Evolutionary conservation across 2,329 filamentous ascomycete species (phyloP).

Genomic region (Claviceps lovelessii): DNA sequence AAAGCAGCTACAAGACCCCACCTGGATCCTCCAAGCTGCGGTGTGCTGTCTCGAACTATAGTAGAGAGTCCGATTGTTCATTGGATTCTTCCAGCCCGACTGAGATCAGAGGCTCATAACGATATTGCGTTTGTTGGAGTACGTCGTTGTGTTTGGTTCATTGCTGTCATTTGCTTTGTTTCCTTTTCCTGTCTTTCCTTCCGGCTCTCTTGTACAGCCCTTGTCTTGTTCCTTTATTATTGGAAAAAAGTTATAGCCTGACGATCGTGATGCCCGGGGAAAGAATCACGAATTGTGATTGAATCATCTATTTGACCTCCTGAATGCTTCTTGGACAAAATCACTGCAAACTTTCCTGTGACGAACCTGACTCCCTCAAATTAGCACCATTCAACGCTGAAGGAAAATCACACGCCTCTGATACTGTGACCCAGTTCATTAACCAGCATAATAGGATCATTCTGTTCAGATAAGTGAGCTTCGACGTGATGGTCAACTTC

Average conservation of each 20-base stretch:
- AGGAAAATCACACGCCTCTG: background rate
- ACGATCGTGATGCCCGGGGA: background rate
- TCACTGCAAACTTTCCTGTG: background rate
- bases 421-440: background rate
- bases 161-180: background rate
- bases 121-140: conserved; percentile 80
- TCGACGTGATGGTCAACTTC: conserved; percentile 51
- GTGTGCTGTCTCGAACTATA: conserved; percentile 65
- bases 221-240: background rate
- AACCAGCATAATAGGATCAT: conserved; percentile 41
- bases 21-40: conserved; percentile 40
- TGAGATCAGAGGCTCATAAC: conserved; percentile 55
- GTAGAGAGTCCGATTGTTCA: conserved; percentile 61
- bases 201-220: background rate
- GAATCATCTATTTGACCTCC: background rate
- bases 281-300: background rate
- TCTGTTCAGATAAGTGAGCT: conserved; percentile 72
- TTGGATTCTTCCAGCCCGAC: conserved; percentile 64
- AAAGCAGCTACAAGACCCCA: conserved; percentile 17
- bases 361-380: background rate
- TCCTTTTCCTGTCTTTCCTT: background rate
- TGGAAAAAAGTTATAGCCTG: background rate
- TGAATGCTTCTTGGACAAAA: background rate
- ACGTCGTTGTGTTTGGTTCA: conserved; percentile 21
- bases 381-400: background rate